Percentiles rank a stretch among this genome's conserved stretches.
Evolutionary conservation across 768 basidiomycete genomes (phyloP).

Genomic region (Pleurotus tuoliensis): DNA sequence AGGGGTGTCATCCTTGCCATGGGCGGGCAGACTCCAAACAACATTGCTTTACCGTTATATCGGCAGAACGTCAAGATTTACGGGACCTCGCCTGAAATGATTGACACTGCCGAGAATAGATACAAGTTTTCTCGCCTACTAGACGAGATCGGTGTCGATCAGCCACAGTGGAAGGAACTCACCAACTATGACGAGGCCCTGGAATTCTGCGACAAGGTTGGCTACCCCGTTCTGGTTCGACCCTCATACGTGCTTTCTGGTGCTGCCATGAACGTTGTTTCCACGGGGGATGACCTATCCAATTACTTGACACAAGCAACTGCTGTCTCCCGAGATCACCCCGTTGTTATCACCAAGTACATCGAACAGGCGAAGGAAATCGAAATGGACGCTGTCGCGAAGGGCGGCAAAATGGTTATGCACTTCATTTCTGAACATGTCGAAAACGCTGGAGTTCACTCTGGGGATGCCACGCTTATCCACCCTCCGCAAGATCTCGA

Average conservation of each 20-base stretch:
- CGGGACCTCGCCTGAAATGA: constrained; percentile 99
- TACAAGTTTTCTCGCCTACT: constrained; percentile 99
- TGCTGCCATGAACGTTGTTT: constrained; percentile 99
- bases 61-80: constrained; percentile 98
- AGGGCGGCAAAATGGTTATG: constrained; percentile 98
- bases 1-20: constrained; percentile 94
- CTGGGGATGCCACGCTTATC: constrained; percentile 96
- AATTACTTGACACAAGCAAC: constrained; percentile 94
- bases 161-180: constrained; percentile 96
- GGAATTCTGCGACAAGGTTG: constrained; percentile 87
- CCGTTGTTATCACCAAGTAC: constrained; percentile 98
- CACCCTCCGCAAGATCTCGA: constrained; percentile 98
- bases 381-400: constrained; percentile 98
- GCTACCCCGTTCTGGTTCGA: constrained; percentile 93
- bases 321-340: constrained; percentile 93
- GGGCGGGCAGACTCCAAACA: constrained; percentile 99
- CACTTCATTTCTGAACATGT: constrained; percentile 99
- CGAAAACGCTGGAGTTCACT: constrained; percentile 98
- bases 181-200: constrained; percentile 87
- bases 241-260: constrained; percentile 99
- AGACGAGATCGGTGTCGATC: constrained; percentile 98
- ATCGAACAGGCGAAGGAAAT: constrained; percentile 99
- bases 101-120: constrained; percentile 97
- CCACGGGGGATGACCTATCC: constrained; percentile 83
- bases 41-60: constrained; percentile 92